Evolutionary conservation across 2,329 filamentous ascomycete species (phyloP).

Genomic region (Beauveria asiatica): DNA sequence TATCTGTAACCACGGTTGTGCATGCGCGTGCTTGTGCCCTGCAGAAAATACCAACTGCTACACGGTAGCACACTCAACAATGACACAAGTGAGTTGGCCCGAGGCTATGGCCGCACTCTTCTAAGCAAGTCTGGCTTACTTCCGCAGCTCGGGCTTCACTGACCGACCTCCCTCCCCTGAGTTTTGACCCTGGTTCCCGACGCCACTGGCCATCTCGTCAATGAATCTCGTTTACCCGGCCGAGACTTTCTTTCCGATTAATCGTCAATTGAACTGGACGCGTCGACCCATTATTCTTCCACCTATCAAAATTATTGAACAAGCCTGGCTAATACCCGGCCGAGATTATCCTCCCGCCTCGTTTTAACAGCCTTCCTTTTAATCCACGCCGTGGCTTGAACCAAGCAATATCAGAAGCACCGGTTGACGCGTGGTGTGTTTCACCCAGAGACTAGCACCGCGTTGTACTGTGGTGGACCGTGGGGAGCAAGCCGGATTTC

Average conservation of each 20-base stretch:
- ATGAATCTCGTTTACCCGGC: neutral
- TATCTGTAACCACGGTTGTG: neutral
- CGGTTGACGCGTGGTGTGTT: neutral
- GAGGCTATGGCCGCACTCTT: conserved; percentile 2
- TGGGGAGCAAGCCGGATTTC: neutral
- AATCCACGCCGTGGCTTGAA: neutral
- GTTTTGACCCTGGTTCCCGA: neutral
- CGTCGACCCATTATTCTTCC: conserved; percentile 6
- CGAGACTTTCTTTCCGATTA: neutral
- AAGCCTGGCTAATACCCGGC: neutral
- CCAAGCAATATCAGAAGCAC: neutral
- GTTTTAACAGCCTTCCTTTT: neutral
- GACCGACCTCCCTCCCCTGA: neutral
- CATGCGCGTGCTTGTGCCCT: conserved; percentile 1
- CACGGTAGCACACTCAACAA: neutral
- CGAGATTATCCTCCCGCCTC: neutral
- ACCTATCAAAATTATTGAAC: neutral
- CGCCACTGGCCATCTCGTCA: neutral
- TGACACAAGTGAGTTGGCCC: neutral
- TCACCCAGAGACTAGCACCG: neutral
- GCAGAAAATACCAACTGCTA: neutral
- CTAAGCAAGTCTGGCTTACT: neutral
- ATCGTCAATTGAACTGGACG: conserved; percentile 1
- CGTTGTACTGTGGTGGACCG: neutral
- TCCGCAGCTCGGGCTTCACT: neutral